Percentiles rank a stretch among this genome's conserved stretches.
Evolutionary conservation across 2,329 filamentous ascomycete species (phyloP).

Genomic region (Leptographium procerum): DNA sequence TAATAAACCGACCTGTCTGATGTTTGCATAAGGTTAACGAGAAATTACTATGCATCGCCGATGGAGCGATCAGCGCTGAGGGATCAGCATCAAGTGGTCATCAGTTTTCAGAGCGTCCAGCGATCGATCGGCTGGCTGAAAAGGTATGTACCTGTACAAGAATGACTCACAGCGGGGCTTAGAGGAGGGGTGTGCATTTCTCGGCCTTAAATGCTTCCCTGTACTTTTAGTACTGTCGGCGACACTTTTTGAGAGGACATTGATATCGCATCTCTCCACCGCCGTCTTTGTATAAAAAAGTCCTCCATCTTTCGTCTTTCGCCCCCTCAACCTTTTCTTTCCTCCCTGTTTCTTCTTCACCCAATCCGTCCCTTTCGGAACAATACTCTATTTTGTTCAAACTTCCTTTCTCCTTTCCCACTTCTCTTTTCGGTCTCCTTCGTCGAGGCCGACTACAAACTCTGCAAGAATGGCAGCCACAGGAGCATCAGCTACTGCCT

Average conservation of each 20-base stretch:
- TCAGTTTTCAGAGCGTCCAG: no score
- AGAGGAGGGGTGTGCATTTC: neutral
- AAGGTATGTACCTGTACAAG: neutral
- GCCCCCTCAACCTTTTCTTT: neutral
- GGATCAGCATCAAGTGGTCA: neutral
- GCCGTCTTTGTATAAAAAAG: neutral
- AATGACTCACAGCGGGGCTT: neutral
- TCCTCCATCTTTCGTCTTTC: neutral
- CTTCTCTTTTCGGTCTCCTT: constrained; percentile 1
- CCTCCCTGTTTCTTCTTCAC: neutral
- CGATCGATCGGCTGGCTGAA: neutral
- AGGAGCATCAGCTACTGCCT: constrained; percentile 1
- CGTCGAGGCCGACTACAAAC: constrained; percentile 9
- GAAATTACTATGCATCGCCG: neutral
- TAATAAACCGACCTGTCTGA: neutral
- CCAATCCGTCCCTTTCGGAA: neutral
- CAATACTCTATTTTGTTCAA: neutral
- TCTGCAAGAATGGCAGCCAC: constrained; percentile 14
- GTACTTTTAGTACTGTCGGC: no score
- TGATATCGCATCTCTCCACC: neutral
- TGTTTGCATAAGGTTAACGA: neutral
- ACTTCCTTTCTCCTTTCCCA: neutral
- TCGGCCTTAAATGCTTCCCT: neutral
- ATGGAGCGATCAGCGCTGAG: neutral
- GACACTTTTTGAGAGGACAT: no score